Conservation (phyloP, 2,329 filamentous ascomycete genomes). For the Microdochium trichocladiopsis region DNA sequence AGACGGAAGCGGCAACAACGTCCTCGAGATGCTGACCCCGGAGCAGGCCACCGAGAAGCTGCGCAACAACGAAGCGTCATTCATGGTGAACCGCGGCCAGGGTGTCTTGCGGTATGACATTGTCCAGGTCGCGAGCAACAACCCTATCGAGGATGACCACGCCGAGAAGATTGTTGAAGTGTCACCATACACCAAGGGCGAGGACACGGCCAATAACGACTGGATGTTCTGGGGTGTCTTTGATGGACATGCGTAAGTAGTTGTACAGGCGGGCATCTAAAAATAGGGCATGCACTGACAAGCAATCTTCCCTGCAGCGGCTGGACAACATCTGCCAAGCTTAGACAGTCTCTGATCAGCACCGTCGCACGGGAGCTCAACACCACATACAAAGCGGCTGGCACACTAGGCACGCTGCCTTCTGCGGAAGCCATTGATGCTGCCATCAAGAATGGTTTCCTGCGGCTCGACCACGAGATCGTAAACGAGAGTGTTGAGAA, state of each 20-base stretch:
- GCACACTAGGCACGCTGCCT: slow-evolving; percentile 53
- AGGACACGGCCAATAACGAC: slow-evolving; percentile 57
- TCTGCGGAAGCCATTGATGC: slow-evolving; percentile 74
- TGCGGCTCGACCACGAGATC: slow-evolving; percentile 86
- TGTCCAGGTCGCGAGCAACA: slow-evolving; percentile 90
- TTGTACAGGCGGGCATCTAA: neutral
- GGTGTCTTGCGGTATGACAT: slow-evolving; percentile 93
- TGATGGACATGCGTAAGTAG: slow-evolving; percentile 81
- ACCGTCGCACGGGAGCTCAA: slow-evolving; percentile 93
- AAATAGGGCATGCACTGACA: slow-evolving; percentile 1
- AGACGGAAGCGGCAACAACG: slow-evolving; percentile 74
- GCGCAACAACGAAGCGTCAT: slow-evolving; percentile 85
- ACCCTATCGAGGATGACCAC: slow-evolving; percentile 97
- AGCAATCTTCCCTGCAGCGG: slow-evolving; percentile 47
- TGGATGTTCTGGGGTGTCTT: slow-evolving; percentile 99
- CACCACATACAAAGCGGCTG: slow-evolving; percentile 74
- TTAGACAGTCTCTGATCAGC: slow-evolving; percentile 85
- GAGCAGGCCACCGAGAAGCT: slow-evolving; percentile 90
- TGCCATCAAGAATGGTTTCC: slow-evolving; percentile 90
- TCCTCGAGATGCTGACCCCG: slow-evolving; percentile 93
- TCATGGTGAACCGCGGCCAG: slow-evolving; percentile 78
- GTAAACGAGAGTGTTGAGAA: slow-evolving; percentile 89
- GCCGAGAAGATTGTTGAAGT: slow-evolving; percentile 97
- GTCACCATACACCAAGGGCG: slow-evolving; percentile 44
- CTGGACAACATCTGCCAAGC: slow-evolving; percentile 95